Percentiles rank a stretch among this genome's conserved stretches.
Evolutionary conservation across 164 flowering plant species (phyloP).

Genomic region (Berberis thunbergii): DNA sequence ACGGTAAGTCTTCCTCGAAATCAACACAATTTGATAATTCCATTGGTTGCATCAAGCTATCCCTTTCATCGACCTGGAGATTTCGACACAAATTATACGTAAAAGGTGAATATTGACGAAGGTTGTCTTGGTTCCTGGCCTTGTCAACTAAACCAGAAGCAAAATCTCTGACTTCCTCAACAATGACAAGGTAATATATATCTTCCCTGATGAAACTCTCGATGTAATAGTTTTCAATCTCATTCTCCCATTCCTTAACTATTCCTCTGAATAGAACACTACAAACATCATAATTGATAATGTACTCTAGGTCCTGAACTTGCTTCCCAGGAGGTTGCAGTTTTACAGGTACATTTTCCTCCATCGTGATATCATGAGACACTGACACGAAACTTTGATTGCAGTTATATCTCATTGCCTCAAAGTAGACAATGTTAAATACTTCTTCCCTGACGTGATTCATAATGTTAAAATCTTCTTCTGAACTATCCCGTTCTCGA

Average conservation of each 20-base stretch:
- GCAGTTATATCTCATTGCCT: conserved; percentile 5
- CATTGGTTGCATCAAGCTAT: conserved; percentile 19
- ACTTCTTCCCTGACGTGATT: conserved; percentile 6
- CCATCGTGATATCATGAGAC: background rate
- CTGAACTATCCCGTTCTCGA: conserved; percentile 15
- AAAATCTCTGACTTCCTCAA: conserved; percentile 20
- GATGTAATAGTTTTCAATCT: conserved; percentile 10
- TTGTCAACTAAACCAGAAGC: background rate
- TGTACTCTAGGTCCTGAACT: conserved; percentile 10
- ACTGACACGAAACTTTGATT: background rate
- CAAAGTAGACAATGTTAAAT: conserved; percentile 3
- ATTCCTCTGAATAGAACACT: conserved; percentile 13
- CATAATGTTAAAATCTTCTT: conserved; percentile 14
- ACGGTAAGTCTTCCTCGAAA: conserved; percentile 18
- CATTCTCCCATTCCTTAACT: conserved; percentile 18
- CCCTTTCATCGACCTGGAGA: conserved; percentile 7
- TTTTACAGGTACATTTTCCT: background rate
- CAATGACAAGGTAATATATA: conserved; percentile 3
- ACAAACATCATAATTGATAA: conserved; percentile 20
- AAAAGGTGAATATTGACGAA: background rate
- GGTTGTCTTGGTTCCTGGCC: conserved; percentile 1
- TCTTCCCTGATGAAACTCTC: conserved; percentile 23
- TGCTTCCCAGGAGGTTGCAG: background rate
- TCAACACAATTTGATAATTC: conserved; percentile 17
- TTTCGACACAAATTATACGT: background rate